Evolutionary conservation across 306 rosid genomes (phyloP).

Genomic region (Castanea mollissima): DNA sequence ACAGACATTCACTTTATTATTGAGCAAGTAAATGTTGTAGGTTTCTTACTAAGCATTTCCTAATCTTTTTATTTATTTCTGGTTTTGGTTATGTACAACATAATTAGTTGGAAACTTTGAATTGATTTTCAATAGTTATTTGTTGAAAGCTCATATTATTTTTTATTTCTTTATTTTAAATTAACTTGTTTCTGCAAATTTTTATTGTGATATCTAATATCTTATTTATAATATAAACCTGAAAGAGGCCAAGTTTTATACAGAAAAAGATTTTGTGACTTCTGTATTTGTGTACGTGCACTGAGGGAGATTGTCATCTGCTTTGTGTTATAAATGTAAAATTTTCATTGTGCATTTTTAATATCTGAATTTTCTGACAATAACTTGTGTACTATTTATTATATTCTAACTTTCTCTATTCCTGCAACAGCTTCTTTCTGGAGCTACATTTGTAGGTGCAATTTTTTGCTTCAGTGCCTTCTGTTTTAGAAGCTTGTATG

Average conservation of each 20-base stretch:
- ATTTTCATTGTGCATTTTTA: neutral
- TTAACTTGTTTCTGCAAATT: neutral
- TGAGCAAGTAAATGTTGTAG: neutral
- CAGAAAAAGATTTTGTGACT: neutral
- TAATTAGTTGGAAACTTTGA: neutral
- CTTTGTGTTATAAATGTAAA: neutral
- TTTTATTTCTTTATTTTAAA: neutral
- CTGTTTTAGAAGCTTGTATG: constrained; percentile 59
- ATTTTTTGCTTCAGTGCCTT: constrained; percentile 80
- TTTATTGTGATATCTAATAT: neutral
- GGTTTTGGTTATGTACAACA: neutral
- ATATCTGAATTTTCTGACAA: neutral
- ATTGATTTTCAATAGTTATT: neutral
- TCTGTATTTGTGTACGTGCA: neutral
- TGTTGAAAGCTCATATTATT: neutral
- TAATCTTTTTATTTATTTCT: neutral
- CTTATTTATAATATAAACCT: neutral
- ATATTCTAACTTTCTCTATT: constrained; percentile 25
- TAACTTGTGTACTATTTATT: constrained; percentile 1
- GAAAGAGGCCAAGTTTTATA: neutral
- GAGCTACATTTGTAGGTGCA: constrained; percentile 80
- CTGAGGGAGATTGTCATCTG: neutral
- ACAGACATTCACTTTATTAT: neutral
- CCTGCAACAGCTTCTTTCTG: constrained; percentile 75
- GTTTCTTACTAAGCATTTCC: neutral